Percentiles rank a stretch among this genome's conserved stretches.
Evolutionary conservation across 257 asterid species (phyloP).

Genomic region (Solanum etuberosum): DNA sequence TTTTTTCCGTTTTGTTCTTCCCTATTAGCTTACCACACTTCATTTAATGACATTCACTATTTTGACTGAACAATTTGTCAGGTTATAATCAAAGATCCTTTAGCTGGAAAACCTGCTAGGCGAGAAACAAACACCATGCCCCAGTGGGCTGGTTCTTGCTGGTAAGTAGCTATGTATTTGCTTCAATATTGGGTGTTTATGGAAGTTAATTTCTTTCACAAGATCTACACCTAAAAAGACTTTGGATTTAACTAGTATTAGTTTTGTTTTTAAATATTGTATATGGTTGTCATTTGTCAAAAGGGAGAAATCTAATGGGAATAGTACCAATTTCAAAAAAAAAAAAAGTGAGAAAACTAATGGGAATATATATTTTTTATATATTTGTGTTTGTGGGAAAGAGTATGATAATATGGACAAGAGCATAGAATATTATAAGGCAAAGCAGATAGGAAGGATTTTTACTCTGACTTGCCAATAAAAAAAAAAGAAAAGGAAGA

Average conservation of each 20-base stretch:
- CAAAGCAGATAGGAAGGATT: neutral
- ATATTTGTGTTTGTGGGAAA: neutral
- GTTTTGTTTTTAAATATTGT: neutral
- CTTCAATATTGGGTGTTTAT: neutral
- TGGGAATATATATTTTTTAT: neutral
- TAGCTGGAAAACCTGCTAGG: constrained; percentile 56
- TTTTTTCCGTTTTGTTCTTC: neutral
- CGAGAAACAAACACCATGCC: constrained; percentile 99
- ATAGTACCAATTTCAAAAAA: neutral
- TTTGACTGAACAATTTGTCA: constrained; percentile 17
- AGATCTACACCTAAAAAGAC: neutral
- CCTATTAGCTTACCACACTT: too few species aligned
- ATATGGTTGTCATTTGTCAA: neutral
- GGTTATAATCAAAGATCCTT: constrained; percentile 63
- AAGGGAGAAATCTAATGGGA: neutral
- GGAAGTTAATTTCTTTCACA: neutral
- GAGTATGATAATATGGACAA: neutral
- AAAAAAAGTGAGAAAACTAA: neutral
- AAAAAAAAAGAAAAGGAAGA: neutral
- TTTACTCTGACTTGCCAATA: neutral
- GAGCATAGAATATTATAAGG: neutral
- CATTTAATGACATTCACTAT: neutral
- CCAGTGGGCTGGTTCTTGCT: constrained; percentile 99
- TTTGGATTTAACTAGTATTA: neutral
- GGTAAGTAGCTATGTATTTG: constrained; percentile 29